Base-by-base conservation (phyloP, 1,284 basidiomycete genomes). In the Meripilus lineatus region DNA sequence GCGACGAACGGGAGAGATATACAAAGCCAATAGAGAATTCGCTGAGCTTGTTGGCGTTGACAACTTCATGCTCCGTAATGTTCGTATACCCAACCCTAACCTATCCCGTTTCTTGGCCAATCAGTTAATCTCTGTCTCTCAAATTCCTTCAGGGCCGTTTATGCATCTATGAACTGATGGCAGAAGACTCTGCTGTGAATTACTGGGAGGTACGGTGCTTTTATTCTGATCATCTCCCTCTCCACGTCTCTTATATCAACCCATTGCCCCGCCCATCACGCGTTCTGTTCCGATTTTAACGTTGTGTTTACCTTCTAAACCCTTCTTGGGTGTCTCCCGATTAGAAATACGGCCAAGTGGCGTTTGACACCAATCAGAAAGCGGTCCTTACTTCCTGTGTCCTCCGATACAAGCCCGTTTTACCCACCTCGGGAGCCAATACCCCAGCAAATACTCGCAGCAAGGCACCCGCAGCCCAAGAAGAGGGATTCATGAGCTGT, bases 131-230 rank as follows among this genome's bases (percentile, higher is more conserved):
- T 38, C 47, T 28, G 42, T 32, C 6, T 33, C 32, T 13, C 13
- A 26, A 24, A n/a, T 39, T 25, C 30, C 40, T 42, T 20, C 46
- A 89, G 72, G 95, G 95, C 1, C 83, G 91, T 40, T 65, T 97
- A 36, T 96, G 93, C 57, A 97, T 99, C 44, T 98, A 98, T 67
- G 95, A 99, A 64, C 76, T 98, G 43, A 94, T 95, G 91, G 88
- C 90, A 2, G 90, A 95, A 63, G 94, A 97, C 62, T 89, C 86
- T 4, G 93, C 93, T 2, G 93, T 97, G 20, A 94, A 97, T 63
- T 99, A 96, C 61, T 98, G 91, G 90, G 92, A 95, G 87, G 91
- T 36, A 17, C 28, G 34, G 23, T n/a, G 4, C 32, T 6, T 26
- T 36, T 14, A 3, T 39, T 32, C n/a, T 28, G 33, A 5, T 22